Evolutionary conservation across 352 stramenopile genomes (phyloP).

Genomic region (Globisporangium solare): DNA sequence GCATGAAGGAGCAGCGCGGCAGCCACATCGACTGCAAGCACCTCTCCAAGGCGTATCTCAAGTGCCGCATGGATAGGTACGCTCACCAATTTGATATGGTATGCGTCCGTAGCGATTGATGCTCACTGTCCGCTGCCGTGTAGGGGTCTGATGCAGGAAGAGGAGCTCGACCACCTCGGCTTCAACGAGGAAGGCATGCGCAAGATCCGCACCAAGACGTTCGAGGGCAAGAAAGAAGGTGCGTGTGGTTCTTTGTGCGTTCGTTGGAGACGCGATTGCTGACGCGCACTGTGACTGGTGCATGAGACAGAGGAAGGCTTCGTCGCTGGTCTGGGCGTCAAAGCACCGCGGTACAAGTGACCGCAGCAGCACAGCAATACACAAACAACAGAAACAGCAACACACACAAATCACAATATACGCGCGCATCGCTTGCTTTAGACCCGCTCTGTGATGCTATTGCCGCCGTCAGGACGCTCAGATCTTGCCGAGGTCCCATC

Average conservation of each 20-base stretch:
- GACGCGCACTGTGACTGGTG: conserved; percentile 1
- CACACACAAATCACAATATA: background rate
- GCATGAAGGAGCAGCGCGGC: conserved; percentile 74
- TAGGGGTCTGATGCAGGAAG: conserved; percentile 79
- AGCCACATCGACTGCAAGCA: conserved; percentile 90
- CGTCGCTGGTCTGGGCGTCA: conserved; percentile 74
- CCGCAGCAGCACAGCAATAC: conserved; percentile 15
- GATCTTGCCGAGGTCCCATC: conserved; percentile 42
- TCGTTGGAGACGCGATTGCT: background rate
- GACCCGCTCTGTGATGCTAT: background rate
- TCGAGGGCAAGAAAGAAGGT: conserved; percentile 76
- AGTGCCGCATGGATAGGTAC: conserved; percentile 89
- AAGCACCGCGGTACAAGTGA: conserved; percentile 59
- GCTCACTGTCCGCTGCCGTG: background rate
- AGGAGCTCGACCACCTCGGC: conserved; percentile 79
- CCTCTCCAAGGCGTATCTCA: conserved; percentile 80
- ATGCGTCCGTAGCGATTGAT: background rate
- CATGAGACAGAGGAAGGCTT: conserved; percentile 61
- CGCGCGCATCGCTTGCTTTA: background rate
- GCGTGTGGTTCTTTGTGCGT: background rate
- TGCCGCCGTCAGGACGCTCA: background rate
- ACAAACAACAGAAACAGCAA: conserved; percentile 2
- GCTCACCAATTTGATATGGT: conserved; percentile 17
- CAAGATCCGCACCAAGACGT: conserved; percentile 45
- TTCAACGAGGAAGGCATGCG: conserved; percentile 82